Evolutionary conservation across 371 early-diverging fungal species (phyloP), one percentile per base, ranked within the genome.

Genomic region (Capillidium heterosporum): DNA sequence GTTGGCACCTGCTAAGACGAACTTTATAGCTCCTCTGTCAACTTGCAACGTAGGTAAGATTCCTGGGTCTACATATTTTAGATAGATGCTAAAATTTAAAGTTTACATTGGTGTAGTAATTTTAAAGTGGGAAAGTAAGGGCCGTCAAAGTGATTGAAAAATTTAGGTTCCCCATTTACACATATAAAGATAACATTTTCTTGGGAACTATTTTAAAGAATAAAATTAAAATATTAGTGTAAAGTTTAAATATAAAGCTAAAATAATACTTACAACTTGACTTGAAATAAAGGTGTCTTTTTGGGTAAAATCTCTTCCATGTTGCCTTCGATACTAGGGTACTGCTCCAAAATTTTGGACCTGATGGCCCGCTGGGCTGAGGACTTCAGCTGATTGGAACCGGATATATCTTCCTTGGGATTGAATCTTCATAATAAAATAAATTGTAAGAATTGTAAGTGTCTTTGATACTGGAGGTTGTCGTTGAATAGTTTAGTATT

Each of bases 11-110:
- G 86, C 82, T 46, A 97, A 77, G 10, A 97, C 85, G 68, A 92
- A 94, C 74, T 95, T 96, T 65, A 96, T 95, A 27, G 98, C 98
- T 5, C 97, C 98, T 19, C 86, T 81, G 65, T 97, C 98, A 24
- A 95, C 94, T 63, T 92, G 93, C 51, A 95, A 68, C 32, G 72
- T 71, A 39, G 94, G 91, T 66, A 96, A 71, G 57, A 93, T 88
- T 67, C 80, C 82, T 0, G 98, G 98, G 73, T 85, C 88, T 89
- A 60, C 31, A 41, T 57, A 50, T 27, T 32, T 13, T 17, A 32
- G 1, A 1, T 55, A 31, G 28, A 26, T 17, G 5, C 32, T 35
- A 52, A 31, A 54, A 11, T 23, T 15, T 17, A 1, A 32, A 35
- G 39, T 65, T 67, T 81, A 90, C 88, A 95, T 74, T 85, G 78